Conservation (phyloP, 2,329 filamentous ascomycete genomes). For the Verticillium tricorpus region DNA sequence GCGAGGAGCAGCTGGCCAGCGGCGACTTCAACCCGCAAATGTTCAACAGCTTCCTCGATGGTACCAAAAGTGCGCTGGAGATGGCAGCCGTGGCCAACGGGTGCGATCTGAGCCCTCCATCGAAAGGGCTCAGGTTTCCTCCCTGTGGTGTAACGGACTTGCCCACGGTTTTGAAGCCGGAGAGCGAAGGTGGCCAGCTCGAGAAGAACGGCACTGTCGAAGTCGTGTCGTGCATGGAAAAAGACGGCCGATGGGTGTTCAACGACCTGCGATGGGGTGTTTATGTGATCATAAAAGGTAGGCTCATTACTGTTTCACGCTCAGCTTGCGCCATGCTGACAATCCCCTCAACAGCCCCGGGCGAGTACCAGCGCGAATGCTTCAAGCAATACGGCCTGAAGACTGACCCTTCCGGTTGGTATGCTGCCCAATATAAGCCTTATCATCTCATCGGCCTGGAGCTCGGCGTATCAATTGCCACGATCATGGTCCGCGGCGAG, state of each 20-base stretch:
- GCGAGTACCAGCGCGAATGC: conserved; percentile 34
- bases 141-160: conserved; percentile 38
- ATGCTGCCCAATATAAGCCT: conserved; percentile 40
- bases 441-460: conserved; percentile 43
- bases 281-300: conserved; percentile 37
- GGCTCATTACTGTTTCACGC: neutral
- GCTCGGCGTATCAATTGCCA: conserved; percentile 36
- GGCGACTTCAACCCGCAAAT: conserved; percentile 42
- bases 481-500: conserved; percentile 39
- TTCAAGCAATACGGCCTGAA: conserved; percentile 40
- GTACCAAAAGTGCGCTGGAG: conserved; percentile 41
- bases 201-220: conserved; percentile 38
- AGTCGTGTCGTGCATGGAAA: conserved; percentile 38
- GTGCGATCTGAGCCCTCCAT: conserved; percentile 34
- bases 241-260: conserved; percentile 33
- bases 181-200: conserved; percentile 32
- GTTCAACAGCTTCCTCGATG: conserved; percentile 44
- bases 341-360: conserved; percentile 18
- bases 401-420: conserved; percentile 34
- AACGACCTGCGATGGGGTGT: conserved; percentile 38
- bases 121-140: conserved; percentile 35
- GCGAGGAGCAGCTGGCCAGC: conserved; percentile 33
- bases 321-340: neutral
- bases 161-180: conserved; percentile 33
- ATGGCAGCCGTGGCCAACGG: conserved; percentile 44